Evolutionary conservation across 148 eudicot genomes (phyloP).

Genomic region (Chenopodium album): DNA sequence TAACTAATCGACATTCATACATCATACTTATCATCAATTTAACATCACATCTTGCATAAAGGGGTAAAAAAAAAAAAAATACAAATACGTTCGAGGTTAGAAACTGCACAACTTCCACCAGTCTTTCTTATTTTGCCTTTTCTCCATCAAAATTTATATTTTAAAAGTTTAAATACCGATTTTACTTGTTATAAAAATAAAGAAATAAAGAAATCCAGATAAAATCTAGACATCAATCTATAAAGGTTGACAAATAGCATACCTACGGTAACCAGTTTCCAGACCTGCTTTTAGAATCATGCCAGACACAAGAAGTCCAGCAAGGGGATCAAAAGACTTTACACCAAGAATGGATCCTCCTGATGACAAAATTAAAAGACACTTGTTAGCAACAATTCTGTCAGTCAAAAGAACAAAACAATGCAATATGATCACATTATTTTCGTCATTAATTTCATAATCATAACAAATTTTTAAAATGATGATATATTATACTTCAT

Average conservation of each 20-base stretch:
- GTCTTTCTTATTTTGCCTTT: no score
- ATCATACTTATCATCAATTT: no score
- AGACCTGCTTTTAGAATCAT: slow-evolving; percentile 95
- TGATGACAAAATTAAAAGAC: slow-evolving; percentile 27
- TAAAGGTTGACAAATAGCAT: slow-evolving; percentile 10
- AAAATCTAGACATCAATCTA: not conserved
- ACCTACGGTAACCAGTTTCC: slow-evolving; percentile 94
- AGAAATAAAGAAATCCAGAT: no score
- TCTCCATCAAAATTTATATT: no score
- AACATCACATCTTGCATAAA: no score
- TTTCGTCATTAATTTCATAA: not conserved
- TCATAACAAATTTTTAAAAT: not conserved
- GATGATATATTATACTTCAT: not conserved
- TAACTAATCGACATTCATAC: no score
- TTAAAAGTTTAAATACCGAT: no score
- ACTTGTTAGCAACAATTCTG: slow-evolving; percentile 20
- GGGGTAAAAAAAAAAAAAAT: fast-evolving
- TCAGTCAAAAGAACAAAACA: slow-evolving; percentile 2
- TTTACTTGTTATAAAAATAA: no score
- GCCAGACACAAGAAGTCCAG: slow-evolving; percentile 92
- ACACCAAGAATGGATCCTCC: slow-evolving; percentile 96
- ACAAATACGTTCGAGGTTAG: no score
- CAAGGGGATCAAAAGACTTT: slow-evolving; percentile 87
- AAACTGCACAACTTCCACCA: no score
- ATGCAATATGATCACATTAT: not conserved